Evolutionary conservation across 441 rosid genomes (phyloP), one percentile per base, ranked within the genome.

Genomic region (Geranium incanum): DNA sequence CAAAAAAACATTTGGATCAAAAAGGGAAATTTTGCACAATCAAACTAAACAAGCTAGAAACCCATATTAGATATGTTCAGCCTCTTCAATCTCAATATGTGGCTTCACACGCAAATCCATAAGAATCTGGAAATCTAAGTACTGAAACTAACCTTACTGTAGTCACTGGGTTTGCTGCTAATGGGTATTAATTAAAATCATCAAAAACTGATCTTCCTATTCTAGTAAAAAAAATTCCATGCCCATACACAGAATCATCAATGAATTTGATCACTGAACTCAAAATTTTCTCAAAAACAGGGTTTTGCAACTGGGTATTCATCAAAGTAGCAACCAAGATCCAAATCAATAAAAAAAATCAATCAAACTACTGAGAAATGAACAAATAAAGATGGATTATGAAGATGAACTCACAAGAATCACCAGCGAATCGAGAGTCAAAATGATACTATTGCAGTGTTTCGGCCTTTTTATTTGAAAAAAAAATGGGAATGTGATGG

Each of bases 401-500:
- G 19, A 21, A 15, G 63, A 57, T 6, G 63, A 57, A 57, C 63
- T 57, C 63, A 57, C 62, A 19, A 57, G 23, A 57, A 57, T 21
- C 28, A 57, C 63, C 63, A 57, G 63, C 63, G 9, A 18, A 57
- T 15, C 23, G 63, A 57, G 19, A 57, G 6, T 18, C 4, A 57
- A 12, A n/a, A 19, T 3, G 3, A 8, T 7, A 15, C 1, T 57
- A 6, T 15, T 57, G 63, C 23, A 57, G 19, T 57, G 28, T 7
- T 57, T 23, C 33, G 4, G 63, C 23, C 7, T 15, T n/a, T 57
- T 57, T 57, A 18, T 15, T 2, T 5, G 63, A 5, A 7, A 5
- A 2, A 5, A 2, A 1, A 6, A 15, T 57, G 21, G 80, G 80
- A 78, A 78, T 71, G 81, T 64, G 76, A 72, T 3, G 21, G 28